phyloP scores from a whole-genome alignment of 768 basidiomycete species.

The Sistotremastrum niveocremeum region DNA sequence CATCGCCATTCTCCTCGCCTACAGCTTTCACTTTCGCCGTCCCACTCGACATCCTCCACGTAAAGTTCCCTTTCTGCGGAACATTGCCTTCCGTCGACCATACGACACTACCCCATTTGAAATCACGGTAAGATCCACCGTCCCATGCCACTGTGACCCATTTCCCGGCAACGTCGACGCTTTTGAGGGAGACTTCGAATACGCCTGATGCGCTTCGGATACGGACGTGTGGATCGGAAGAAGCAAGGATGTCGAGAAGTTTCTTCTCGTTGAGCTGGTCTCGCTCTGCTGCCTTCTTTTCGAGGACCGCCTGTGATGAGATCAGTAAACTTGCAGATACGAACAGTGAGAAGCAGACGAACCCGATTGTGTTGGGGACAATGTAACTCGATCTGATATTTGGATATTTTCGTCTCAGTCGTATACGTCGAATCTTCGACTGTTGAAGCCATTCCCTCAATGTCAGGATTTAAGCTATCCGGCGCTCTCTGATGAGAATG shows the following conservation, averaged over 20 bases:
- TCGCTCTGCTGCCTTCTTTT: constrained; percentile 63
- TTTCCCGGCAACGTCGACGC: constrained; percentile 52
- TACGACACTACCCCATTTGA: constrained; percentile 73
- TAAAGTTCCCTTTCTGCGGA: constrained; percentile 33
- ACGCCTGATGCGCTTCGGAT: constrained; percentile 74
- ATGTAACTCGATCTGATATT: constrained; percentile 49
- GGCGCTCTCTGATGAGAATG: constrained; percentile 8
- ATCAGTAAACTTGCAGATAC: neutral
- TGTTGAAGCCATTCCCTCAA: neutral
- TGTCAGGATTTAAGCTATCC: neutral
- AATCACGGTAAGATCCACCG: constrained; percentile 54
- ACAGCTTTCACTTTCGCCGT: constrained; percentile 2
- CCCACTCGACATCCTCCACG: constrained; percentile 10
- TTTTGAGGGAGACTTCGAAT: constrained; percentile 71
- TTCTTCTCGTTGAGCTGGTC: constrained; percentile 62
- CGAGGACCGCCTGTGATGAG: constrained; percentile 46
- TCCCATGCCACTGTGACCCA: constrained; percentile 80
- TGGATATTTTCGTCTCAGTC: neutral
- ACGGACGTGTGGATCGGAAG: constrained; percentile 65
- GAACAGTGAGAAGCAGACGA: constrained; percentile 18
- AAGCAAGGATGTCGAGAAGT: constrained; percentile 29
- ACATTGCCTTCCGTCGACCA: constrained; percentile 51
- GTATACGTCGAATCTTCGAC: constrained; percentile 1
- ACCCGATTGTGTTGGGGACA: constrained; percentile 90
- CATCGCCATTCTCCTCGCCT: constrained; percentile 4